These are phyloP conservation scores for Alloascoidea hylecoeti DNA, from an alignment of 805 yeast species.

Conservation along the genomic window DNA sequence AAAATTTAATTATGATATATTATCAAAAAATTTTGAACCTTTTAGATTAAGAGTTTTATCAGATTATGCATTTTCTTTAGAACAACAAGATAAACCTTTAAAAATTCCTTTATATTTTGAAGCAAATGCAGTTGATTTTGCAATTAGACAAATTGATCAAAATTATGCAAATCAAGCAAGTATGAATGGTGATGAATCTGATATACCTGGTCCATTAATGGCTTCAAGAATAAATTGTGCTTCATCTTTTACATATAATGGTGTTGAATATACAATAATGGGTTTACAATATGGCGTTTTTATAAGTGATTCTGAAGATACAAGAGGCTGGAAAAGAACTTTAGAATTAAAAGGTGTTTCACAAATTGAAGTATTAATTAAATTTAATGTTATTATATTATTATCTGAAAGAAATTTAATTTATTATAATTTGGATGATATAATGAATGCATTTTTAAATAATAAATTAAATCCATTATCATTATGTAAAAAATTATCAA, in stretches of 20 bases:
- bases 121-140: conserved; percentile 35
- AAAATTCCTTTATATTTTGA: conserved; percentile 39
- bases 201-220: conserved; percentile 13
- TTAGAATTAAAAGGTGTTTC: conserved; percentile 35
- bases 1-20: conserved; percentile 17
- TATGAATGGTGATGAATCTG: conserved; percentile 6
- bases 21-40: conserved; percentile 30
- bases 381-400: conserved; percentile 39
- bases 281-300: conserved; percentile 58
- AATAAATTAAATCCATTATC: neutral
- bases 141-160: conserved; percentile 19
- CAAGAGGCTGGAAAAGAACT: conserved; percentile 41
- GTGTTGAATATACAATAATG: conserved; percentile 30
- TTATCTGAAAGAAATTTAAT: conserved; percentile 44
- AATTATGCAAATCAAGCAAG: conserved; percentile 7
- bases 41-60: conserved; percentile 37
- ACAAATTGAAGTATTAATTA: conserved; percentile 46
- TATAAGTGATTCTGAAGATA: conserved; percentile 20
- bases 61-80: conserved; percentile 51
- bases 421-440: conserved; percentile 47
- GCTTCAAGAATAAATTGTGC: conserved; percentile 24
- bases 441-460: conserved; percentile 19
- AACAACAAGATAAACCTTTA: conserved; percentile 30
- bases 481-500: neutral
- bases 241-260: conserved; percentile 29